Conservation (phyloP, 1,284 basidiomycete genomes). For the Caloboletus firmus region DNA sequence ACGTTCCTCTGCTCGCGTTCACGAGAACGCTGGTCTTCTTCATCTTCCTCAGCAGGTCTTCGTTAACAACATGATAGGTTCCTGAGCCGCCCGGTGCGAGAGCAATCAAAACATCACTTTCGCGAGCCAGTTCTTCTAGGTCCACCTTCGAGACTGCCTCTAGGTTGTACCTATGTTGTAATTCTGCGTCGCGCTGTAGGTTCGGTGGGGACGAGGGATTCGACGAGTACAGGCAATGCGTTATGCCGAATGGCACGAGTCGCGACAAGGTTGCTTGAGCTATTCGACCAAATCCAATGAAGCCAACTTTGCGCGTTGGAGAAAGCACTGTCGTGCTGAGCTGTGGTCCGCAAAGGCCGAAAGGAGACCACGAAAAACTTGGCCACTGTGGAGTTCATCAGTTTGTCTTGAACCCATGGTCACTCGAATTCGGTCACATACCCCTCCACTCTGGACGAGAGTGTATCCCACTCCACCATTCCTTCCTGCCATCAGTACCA, state of each 20-base stretch:
- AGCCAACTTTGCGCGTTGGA: conserved; percentile 72
- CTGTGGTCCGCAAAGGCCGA: conserved; percentile 77
- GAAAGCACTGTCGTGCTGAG: conserved; percentile 56
- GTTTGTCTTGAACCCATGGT: not conserved
- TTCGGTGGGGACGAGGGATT: conserved; percentile 50
- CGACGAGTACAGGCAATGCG: conserved; percentile 64
- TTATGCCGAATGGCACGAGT: conserved; percentile 76
- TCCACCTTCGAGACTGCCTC: conserved; percentile 58
- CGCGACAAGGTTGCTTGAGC: conserved; percentile 78
- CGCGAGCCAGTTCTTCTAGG: conserved; percentile 65
- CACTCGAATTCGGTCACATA: conserved; percentile 31
- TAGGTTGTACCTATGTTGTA: conserved; percentile 50
- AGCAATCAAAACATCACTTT: conserved; percentile 82
- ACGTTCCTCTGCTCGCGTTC: conserved; percentile 76
- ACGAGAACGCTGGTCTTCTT: conserved; percentile 80
- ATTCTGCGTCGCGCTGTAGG: conserved; percentile 51
- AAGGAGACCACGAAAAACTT: conserved; percentile 76
- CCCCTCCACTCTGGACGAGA: conserved; percentile 69
- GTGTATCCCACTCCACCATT: conserved; percentile 66
- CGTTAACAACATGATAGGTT: conserved; percentile 76
- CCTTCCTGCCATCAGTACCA: conserved; percentile 88
- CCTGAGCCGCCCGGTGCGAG: conserved; percentile 76
- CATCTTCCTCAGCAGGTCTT: conserved; percentile 77
- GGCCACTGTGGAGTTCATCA: conserved; percentile 47
- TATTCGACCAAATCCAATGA: conserved; percentile 93